Evolutionary conservation across 1,284 basidiomycete species (phyloP), one percentile per base, ranked within the genome.

Genomic region (Paramarasmius palmivorus): DNA sequence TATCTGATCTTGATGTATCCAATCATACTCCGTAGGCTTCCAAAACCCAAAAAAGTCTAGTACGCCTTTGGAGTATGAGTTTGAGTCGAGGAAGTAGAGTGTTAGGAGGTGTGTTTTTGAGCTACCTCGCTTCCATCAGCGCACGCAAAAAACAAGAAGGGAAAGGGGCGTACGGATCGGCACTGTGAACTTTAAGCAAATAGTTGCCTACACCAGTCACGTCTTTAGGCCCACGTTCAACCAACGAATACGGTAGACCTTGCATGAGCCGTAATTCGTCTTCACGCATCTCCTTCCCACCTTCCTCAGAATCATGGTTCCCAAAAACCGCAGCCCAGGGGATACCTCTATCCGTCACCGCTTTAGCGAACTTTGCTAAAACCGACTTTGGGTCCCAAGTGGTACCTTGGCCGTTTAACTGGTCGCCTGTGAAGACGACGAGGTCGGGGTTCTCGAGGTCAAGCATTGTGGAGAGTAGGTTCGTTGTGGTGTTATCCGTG

Each of bases 81-180:
- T 92, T 1, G 94, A 95, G 69, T 98, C 95, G 57, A 98, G 73
- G 77, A 98, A 93, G 72, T 98, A 98, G 3, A 98, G 69, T 0
- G 92, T 95, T 55, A 96, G 77, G 8, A 97, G 74, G 59, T 95
- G 92, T 1, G 86, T 93, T 66, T 82, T 87, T n/a, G 92, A 93
- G 26, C 90, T 92, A n/a, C 36, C 53, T 52, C 38, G 48, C 38
- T 44, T 59, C n/a, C n/a, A n/a, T n/a, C n/a, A n/a, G 25, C 44
- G 32, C 59, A 29, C n/a, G n/a, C n/a, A 42, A 50, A 55, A 51
- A 55, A 14, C n/a, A 19, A 9, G 50, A 42, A 49, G 56, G n/a
- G 26, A 19, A 23, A n/a, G n/a, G n/a, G 7, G 78, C 79, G 71
- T 66, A 90, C 84, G 84, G 64, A 72, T 93, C 91, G 19, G 90